Evolutionary conservation across 106 monocot genomes (phyloP), one percentile per base, ranked within the genome.

Genomic region (Phalaenopsis aphrodite): DNA sequence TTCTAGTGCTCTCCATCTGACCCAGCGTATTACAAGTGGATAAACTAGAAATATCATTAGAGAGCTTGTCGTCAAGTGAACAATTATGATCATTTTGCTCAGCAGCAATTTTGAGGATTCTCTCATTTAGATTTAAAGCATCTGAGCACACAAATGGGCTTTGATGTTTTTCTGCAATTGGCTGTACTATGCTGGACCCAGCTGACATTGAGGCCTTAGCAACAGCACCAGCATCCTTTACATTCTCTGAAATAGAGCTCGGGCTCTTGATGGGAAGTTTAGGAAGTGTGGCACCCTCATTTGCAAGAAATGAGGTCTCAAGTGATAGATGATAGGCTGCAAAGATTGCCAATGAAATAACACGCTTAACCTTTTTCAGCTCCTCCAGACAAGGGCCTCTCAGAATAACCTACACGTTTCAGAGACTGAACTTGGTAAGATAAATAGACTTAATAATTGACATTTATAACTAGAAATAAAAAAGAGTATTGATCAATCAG

Each of bases 321-420:
- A 89, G 89, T 56, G 86, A 92, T 42, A 98, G 86, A 84, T 98
- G 98, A 87, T 98, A 94, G 37, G 98, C 94, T 49, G 94, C 98
- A 87, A 98, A 98, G 77, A 81, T 83, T 74, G 94, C 98, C 79
- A 87, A 90, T 45, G 89, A 85, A 81, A 94, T 72, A 76, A 88
- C 90, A 88, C 78, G 86, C 71, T 98, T 98, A 64, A 98, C 81
- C 79, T 89, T 94, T 74, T 92, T 94, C 67, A 98, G 75, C 79
- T 94, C 91, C 73, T 89, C 94, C 69, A 9, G 72, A 56, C 80
- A 75, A 37, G 84, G 39, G 39, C 98, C 98, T 56, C 82, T 89
- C 55, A 98, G 56, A 78, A 98, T 89, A 80, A 98, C 87, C 98
- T 98, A 78, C 41, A 86, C 84, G 42, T 37, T 75, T 66, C 19